Evolutionary conservation across 2,329 filamentous ascomycete species (phyloP), one percentile per base, ranked within the genome.

Genomic region (Lachnellula willkommii): DNA sequence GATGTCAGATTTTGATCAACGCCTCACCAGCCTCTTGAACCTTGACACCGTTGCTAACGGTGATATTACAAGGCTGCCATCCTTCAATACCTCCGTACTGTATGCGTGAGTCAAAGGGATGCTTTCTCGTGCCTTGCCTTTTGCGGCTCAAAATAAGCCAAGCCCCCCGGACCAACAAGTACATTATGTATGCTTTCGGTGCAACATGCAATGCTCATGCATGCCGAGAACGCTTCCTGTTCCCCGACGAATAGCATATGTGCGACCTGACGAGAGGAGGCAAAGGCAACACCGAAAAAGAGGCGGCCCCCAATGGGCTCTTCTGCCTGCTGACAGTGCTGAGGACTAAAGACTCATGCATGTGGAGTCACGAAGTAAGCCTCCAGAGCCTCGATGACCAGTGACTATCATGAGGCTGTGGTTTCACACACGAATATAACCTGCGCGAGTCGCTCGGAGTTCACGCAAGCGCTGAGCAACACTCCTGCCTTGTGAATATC

Each of bases 391-490:
- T 43, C 35, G 47, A 43, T 51, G 9, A 42, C 49, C 37, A n/a
- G 49, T 42, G 49, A 43, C 35, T 39, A 28, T 22, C 47, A 37
- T 37, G 26, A 43, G 49, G 49, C 49, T 51, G 49, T 43, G 49
- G 12, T 2, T 11, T 36, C n/a, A 17, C 32, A 28, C 22, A 51
- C 49, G 37, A 42, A 50, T 51, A 51, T 51, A 51, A 51, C 35
- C 48, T 50, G 26, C 12, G 12, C 36, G 24, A 15, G 8, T 12
- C 37, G 49, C 49, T 22, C 49, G 32, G 12, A 26, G 37, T 37
- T 51, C 15, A 26, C 22, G 24, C 49, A 51, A 51, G 49, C 48
- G 48, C 48, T 17, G 24, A 48, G 42, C 42, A 45, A 32, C 45
- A 47, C 20, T n/a, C 9, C 14, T 6, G n/a, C 26, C 14, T 32